Base-by-base conservation (phyloP, 176 grass and related monocot species). In the Zea mays region DNA sequence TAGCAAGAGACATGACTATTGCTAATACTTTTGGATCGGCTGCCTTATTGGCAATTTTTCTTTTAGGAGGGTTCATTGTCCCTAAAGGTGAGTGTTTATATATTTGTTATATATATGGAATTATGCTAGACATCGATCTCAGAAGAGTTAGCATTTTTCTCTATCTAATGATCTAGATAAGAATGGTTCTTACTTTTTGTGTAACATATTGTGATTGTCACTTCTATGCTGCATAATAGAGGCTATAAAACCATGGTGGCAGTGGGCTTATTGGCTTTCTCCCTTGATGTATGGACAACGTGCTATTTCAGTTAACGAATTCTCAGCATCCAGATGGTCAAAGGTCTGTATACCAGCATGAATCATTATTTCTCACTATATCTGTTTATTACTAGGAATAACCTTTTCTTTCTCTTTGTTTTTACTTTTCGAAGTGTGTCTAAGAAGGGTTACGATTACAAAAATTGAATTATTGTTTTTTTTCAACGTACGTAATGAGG, bases 251-350 rank as follows among this genome's bases (percentile, higher is more conserved):
- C 71, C 87, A 62, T 93, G 87, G 91, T 93, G 91, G 87, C 55
- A 47, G 56, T 93, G 91, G 91, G 91, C 85, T 62, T 87, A 81
- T 43, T 93, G 91, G 91, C 13, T 93, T 76, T 93, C 91, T 12
- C 91, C 91, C 61, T 84, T 93, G n/a, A 83, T 80, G 69, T 90
- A 93, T 73, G 91, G 78, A 17, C 91, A 93, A 21, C 87, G 84
- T 72, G 91, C 91, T 39, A 83, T 93, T 84, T 87, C 91, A 65
- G 85, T 93, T 57, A 93, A 90, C 44, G 91, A 93, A 62, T 93
- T 93, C 82, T 81, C 81, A 68, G 81, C 74, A 20, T 67, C 78
- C 3, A 90, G 85, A 87, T 93, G 91, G 91, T 61, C 50, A n/a
- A 49, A 83, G 84, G 91, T 93, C 13, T 44, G 47, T 44, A 56